These are phyloP conservation scores for Lagenaria siceraria DNA, from an alignment of 306 rosid species.

Conservation along the genomic window DNA sequence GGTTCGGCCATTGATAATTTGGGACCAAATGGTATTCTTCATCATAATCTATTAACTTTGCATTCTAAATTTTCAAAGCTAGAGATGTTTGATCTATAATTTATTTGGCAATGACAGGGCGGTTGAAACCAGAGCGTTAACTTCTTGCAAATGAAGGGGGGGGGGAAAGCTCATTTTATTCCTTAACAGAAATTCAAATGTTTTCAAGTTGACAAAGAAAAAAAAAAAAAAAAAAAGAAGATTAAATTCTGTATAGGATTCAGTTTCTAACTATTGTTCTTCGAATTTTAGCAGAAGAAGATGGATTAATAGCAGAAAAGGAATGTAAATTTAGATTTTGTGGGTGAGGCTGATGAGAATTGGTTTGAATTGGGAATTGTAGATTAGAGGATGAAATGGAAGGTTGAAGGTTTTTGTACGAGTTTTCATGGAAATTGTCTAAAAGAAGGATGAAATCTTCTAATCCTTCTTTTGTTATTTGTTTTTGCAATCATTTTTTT, in stretches of 20 bases:
- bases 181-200: slow-evolving; percentile 20
- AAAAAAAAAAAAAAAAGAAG: background rate
- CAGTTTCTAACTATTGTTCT: slow-evolving; percentile 58
- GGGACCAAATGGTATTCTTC: slow-evolving; percentile 66
- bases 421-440: slow-evolving; percentile 16
- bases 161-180: slow-evolving; percentile 7
- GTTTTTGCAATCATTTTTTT: background rate
- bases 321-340: slow-evolving; percentile 19
- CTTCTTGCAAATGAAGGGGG: slow-evolving; percentile 7
- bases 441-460: background rate
- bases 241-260: slow-evolving; percentile 54
- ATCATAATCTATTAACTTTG: background rate
- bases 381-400: slow-evolving; percentile 14
- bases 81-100: background rate
- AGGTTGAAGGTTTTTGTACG: slow-evolving; percentile 27
- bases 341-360: slow-evolving; percentile 33
- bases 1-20: slow-evolving; percentile 44
- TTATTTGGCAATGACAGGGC: slow-evolving; percentile 39
- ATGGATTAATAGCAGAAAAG: slow-evolving; percentile 29
- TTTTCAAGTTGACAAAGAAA: slow-evolving; percentile 30
- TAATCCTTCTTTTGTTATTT: background rate
- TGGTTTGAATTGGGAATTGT: slow-evolving; percentile 26
- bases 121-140: slow-evolving; percentile 59
- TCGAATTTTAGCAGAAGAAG: slow-evolving; percentile 76
- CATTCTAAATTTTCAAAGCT: background rate